Evolutionary conservation across 129 eudicot species (phyloP), one percentile per base, ranked within the genome.

Genomic region (Pittosporum tobira): DNA sequence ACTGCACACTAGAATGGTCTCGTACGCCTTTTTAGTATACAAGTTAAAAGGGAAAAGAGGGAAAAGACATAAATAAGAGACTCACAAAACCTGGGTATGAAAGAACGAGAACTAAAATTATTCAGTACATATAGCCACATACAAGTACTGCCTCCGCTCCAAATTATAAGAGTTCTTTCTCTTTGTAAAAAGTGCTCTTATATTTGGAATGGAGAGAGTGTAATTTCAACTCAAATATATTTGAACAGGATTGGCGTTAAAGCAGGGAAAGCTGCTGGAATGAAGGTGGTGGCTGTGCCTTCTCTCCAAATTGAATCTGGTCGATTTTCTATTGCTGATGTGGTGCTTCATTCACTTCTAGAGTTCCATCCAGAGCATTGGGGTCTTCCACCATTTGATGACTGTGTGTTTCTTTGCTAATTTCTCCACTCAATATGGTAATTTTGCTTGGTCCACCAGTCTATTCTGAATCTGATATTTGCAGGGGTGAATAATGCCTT

Each of bases 211-310:
- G n/a, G n/a, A n/a, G n/a, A n/a, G n/a, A n/a, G n/a, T n/a, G n/a
- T n/a, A n/a, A n/a, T n/a, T n/a, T n/a, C n/a, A n/a, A n/a, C n/a
- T n/a, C n/a, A n/a, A n/a, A n/a, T 38, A 24, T 14, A 24, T 55
- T 60, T 52, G 40, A 57, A 75, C 64, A 88, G 94, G 56, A 71
- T 82, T 6, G 96, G 96, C 43, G 81, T 88, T 25, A 81, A 70
- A 77, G 94, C 96, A 45, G 96, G 79, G 64, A 81, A 74, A 70
- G 88, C 94, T 62, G 96, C 94, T 58, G 73, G 81, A 70, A 88
- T 84, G 94, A 79, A 75, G 69, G 94, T 84, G 59, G 83, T 81
- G 29, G 94, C 83, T 1, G 85, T 84, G 44, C 96, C 96, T 16
- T 84, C 94, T 1, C 65, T 76, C 57, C 81, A 72, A 54, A 43